Conservation (phyloP, 2,329 filamentous ascomycete genomes). For the Fusarium sterilihyphosum region DNA sequence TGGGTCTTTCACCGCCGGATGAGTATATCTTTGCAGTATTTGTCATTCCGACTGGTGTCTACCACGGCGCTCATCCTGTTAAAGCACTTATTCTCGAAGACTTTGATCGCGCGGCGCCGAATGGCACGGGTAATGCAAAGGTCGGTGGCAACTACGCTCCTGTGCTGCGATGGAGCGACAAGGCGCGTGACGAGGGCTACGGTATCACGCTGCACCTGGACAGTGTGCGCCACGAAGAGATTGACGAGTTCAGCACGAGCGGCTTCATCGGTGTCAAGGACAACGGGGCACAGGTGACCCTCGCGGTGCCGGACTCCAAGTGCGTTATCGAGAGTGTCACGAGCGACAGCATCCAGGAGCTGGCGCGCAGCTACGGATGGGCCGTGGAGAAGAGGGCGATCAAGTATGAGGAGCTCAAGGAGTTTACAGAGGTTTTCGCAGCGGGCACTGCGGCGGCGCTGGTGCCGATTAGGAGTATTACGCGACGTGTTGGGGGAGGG, state of each 20-base stretch:
- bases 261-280: slow-evolving; percentile 86
- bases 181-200: slow-evolving; percentile 79
- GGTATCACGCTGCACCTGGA: slow-evolving; percentile 97
- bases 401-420: slow-evolving; percentile 66
- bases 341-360: slow-evolving; percentile 78
- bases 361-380: slow-evolving; percentile 84
- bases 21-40: slow-evolving; percentile 94
- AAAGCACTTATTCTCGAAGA: slow-evolving; percentile 88
- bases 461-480: slow-evolving; percentile 92
- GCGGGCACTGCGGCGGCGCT: slow-evolving; percentile 91
- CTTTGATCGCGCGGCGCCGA: slow-evolving; percentile 92
- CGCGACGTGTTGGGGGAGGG: slow-evolving; percentile 62
- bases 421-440: slow-evolving; percentile 80
- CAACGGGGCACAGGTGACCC: slow-evolving; percentile 68
- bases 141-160: slow-evolving; percentile 96
- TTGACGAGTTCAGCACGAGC: slow-evolving; percentile 96
- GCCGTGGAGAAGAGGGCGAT: slow-evolving; percentile 80
- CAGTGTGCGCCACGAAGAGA: slow-evolving; percentile 81
- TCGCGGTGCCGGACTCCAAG: slow-evolving; percentile 88
- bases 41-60: slow-evolving; percentile 91
- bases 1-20: slow-evolving; percentile 86
- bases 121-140: slow-evolving; percentile 91
- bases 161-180: slow-evolving; percentile 87
- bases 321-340: slow-evolving; percentile 91
- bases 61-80: slow-evolving; percentile 91